Evolutionary conservation across 2,329 filamentous ascomycete genomes (phyloP).

Genomic region (Didymosphaeria variabile): DNA sequence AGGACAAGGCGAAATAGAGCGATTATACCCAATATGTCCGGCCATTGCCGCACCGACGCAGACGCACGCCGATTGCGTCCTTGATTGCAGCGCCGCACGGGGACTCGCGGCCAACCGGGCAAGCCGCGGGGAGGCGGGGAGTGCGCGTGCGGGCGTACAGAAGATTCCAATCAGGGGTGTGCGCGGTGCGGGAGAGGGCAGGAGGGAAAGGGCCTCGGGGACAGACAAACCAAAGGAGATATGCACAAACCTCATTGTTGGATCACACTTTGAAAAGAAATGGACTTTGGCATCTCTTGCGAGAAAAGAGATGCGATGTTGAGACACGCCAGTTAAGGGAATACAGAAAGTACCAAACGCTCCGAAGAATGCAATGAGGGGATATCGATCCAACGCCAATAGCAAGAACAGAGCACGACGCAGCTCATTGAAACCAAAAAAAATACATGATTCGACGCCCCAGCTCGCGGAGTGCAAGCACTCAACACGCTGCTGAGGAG

Average conservation of each 20-base stretch:
- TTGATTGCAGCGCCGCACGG: slow-evolving; percentile 38
- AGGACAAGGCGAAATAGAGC: slow-evolving; percentile 48
- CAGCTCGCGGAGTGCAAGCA: slow-evolving; percentile 19
- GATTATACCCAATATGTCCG: slow-evolving; percentile 56
- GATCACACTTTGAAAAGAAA: slow-evolving; percentile 26
- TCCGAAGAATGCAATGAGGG: slow-evolving; percentile 40
- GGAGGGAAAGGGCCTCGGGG: slow-evolving; percentile 55
- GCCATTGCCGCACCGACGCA: slow-evolving; percentile 44
- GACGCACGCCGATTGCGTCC: slow-evolving; percentile 21
- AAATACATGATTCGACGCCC: slow-evolving; percentile 32
- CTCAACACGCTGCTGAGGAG: slow-evolving; percentile 19
- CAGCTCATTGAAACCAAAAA: slow-evolving; percentile 45
- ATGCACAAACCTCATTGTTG: slow-evolving; percentile 38
- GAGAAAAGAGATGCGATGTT: slow-evolving; percentile 17
- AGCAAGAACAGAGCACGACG: slow-evolving; percentile 48
- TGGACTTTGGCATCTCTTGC: slow-evolving; percentile 19
- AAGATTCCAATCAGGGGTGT: slow-evolving; percentile 42
- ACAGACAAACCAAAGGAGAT: slow-evolving; percentile 53
- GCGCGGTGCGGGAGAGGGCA: slow-evolving; percentile 50
- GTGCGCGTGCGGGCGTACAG: slow-evolving; percentile 29
- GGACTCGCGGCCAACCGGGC: slow-evolving; percentile 47
- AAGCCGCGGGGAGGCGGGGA: slow-evolving; percentile 50
- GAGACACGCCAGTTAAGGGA: slow-evolving; percentile 15
- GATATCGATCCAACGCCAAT: slow-evolving; percentile 49
- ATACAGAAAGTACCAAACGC: slow-evolving; percentile 26